phyloP scores from a whole-genome alignment of 768 basidiomycete species.

The Termitomyces heimii region DNA sequence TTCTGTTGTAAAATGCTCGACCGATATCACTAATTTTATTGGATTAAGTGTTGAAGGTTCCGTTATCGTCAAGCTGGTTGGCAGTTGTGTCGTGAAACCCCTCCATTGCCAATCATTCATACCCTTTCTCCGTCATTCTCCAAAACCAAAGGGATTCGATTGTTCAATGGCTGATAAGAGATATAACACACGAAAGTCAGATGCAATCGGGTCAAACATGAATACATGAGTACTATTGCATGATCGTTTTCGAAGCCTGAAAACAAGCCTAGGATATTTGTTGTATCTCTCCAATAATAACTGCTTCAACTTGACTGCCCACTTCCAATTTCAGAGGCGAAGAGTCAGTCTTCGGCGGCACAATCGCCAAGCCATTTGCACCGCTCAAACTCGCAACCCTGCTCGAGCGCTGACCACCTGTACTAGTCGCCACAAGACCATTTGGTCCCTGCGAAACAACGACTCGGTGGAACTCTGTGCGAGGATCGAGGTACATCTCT shows the following conservation, averaged over 20 bases:
- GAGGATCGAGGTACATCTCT: slow-evolving; percentile 61
- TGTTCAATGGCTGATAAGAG: neutral
- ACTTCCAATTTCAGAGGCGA: slow-evolving; percentile 32
- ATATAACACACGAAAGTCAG: neutral
- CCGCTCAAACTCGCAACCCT: slow-evolving; percentile 74
- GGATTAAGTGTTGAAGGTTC: neutral
- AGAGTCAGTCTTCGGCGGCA: slow-evolving; percentile 41
- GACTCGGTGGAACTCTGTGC: slow-evolving; percentile 83
- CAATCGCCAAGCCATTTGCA: slow-evolving; percentile 72
- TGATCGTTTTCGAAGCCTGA: neutral
- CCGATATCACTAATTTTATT: neutral
- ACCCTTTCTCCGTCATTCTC: neutral
- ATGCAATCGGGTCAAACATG: neutral
- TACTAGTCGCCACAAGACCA: slow-evolving; percentile 65
- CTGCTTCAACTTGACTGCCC: slow-evolving; percentile 53
- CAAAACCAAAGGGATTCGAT: neutral
- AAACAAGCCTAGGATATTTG: neutral
- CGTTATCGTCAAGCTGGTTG: neutral
- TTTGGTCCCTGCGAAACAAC: slow-evolving; percentile 39
- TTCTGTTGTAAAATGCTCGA: slow-evolving; percentile 33
- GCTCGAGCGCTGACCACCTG: slow-evolving; percentile 84
- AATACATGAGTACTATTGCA: neutral
- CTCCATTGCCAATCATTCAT: neutral
- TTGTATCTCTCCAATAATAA: slow-evolving; percentile 59
- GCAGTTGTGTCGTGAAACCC: neutral